Evolutionary conservation across 768 basidiomycete species (phyloP).

Genomic region (Pisolithus albus): DNA sequence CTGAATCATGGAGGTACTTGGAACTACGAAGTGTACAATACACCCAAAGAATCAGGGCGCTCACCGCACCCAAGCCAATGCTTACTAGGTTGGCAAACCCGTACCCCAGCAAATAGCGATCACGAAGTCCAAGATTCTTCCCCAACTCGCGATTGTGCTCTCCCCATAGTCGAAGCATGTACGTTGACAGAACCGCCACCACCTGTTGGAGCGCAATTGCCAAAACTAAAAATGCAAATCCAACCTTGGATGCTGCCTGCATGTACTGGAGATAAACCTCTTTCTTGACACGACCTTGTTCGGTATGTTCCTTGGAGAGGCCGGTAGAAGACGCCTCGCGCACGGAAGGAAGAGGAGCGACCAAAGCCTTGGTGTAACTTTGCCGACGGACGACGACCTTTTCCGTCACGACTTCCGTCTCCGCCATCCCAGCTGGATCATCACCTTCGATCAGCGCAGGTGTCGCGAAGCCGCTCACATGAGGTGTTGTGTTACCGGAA

Average conservation of each 20-base stretch:
- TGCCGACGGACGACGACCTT: conserved; percentile 49
- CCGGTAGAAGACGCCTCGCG: conserved; percentile 39
- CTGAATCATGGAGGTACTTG: conserved; percentile 67
- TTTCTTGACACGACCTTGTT: conserved; percentile 74
- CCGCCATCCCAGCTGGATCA: conserved; percentile 17
- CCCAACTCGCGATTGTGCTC: conserved; percentile 65
- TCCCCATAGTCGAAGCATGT: conserved; percentile 75
- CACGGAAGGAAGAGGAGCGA: conserved; percentile 36
- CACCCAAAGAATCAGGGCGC: conserved; percentile 68
- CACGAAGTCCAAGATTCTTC: conserved; percentile 48
- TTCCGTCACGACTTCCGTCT: conserved; percentile 37
- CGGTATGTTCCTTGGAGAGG: conserved; percentile 61
- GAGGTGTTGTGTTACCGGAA: conserved; percentile 43
- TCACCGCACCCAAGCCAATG: conserved; percentile 45
- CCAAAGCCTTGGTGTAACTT: conserved; percentile 52
- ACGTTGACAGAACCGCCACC: conserved; percentile 50
- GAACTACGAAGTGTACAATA: conserved; percentile 71
- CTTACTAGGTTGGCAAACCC: conserved; percentile 60
- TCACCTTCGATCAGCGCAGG: conserved; percentile 18
- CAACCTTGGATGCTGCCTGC: conserved; percentile 66
- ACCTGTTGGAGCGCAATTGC: conserved; percentile 51
- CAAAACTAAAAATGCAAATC: conserved; percentile 61
- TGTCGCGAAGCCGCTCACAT: conserved; percentile 20
- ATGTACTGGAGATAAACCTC: conserved; percentile 76
- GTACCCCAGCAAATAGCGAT: conserved; percentile 54